Evolutionary conservation across 2,329 filamentous ascomycete species (phyloP).

Genomic region (Niveomyces coronatus): DNA sequence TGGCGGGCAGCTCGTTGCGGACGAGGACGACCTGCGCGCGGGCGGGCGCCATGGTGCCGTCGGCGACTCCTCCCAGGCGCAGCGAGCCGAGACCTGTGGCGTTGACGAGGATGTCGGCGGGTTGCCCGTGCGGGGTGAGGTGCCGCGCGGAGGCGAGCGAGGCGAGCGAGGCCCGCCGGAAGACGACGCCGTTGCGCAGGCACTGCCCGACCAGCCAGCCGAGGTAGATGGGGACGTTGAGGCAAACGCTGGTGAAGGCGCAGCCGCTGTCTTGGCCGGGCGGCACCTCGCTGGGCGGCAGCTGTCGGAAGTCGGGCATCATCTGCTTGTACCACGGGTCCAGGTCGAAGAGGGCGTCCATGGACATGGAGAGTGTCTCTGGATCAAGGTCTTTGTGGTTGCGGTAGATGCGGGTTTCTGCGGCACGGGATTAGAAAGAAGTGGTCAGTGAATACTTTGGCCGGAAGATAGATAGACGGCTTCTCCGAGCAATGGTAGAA

Average conservation of each 20-base stretch:
- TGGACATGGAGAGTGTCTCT: conserved; percentile 33
- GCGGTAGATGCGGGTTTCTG: conserved; percentile 39
- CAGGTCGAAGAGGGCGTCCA: conserved; percentile 53
- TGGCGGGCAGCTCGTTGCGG: conserved; percentile 62
- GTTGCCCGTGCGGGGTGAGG: conserved; percentile 39
- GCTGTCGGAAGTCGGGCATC: conserved; percentile 57
- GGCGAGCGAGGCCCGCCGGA: conserved; percentile 52
- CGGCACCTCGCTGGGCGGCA: conserved; percentile 49
- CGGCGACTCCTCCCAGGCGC: conserved; percentile 71
- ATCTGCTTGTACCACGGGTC: conserved; percentile 68
- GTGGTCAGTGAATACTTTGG: background rate
- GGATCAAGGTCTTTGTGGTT: conserved; percentile 50
- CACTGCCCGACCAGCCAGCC: conserved; percentile 78
- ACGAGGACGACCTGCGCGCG: conserved; percentile 80
- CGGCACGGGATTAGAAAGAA: background rate
- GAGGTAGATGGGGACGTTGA: conserved; percentile 83
- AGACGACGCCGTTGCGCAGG: conserved; percentile 57
- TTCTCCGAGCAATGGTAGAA: no score
- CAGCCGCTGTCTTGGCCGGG: conserved; percentile 60
- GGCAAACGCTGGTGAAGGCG: conserved; percentile 75
- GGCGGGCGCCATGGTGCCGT: conserved; percentile 60
- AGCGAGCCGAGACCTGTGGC: conserved; percentile 70
- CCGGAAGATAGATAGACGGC: no score
- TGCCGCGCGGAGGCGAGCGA: conserved; percentile 61
- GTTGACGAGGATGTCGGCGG: conserved; percentile 68